A percentile compares a stretch with the other conserved stretches of the same genome.
phyloP scores from a whole-genome alignment of 2,329 filamentous ascomycete genomes.

The Beauveria bassiana region DNA sequence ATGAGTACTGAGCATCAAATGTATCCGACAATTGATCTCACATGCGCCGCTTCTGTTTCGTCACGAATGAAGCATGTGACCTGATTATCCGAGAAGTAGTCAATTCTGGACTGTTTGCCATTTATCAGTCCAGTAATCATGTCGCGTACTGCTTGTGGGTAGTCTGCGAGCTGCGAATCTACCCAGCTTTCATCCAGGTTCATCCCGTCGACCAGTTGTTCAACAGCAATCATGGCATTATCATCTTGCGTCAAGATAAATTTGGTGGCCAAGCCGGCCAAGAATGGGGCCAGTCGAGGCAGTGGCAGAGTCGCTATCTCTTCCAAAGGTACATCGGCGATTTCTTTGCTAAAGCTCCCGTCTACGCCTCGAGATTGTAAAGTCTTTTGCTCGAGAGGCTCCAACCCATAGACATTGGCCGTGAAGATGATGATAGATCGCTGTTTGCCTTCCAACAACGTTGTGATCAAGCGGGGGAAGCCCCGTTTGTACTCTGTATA shows the following conservation, averaged over 20 bases:
- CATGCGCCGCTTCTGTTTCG: conserved; percentile 14
- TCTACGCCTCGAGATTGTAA: background rate
- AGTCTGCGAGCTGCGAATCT: conserved; percentile 11
- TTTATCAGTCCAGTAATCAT: conserved; percentile 8
- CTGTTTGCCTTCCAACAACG: background rate
- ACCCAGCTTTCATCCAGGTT: conserved; percentile 17
- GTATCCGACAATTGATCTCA: conserved; percentile 17
- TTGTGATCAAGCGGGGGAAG: conserved; percentile 10
- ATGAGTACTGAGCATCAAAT: background rate
- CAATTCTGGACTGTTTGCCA: conserved; percentile 16
- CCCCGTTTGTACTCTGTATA: conserved; percentile 20
- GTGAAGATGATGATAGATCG: background rate
- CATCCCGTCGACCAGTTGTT: conserved; percentile 21
- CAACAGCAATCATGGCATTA: conserved; percentile 19
- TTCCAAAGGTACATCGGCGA: background rate
- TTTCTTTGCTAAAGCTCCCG: background rate
- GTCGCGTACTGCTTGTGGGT: background rate
- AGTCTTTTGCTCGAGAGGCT: background rate
- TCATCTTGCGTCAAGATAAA: conserved; percentile 14
- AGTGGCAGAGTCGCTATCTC: background rate
- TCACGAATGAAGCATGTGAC: conserved; percentile 19
- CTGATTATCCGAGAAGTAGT: conserved; percentile 18
- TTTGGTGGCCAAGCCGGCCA: background rate
- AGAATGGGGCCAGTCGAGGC: background rate
- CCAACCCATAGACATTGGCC: background rate